Percentiles rank a stretch among this genome's conserved stretches.
Conservation (phyloP, 2,329 filamentous ascomycete species). For the Mycosphaerella sp. region DNA sequence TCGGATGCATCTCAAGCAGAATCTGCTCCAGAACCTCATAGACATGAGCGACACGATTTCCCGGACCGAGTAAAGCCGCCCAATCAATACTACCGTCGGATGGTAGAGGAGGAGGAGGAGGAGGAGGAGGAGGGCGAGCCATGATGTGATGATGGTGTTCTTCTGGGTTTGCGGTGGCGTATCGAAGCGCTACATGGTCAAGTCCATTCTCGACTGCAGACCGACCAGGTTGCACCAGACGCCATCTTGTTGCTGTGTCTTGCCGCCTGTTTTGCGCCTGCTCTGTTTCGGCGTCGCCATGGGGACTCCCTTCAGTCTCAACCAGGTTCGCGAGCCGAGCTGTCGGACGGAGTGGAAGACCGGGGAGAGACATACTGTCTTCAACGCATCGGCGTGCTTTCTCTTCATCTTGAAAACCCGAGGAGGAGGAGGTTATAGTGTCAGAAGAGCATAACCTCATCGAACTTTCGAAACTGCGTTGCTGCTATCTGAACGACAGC, state of each 20-base stretch:
- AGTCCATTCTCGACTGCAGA: constrained; percentile 6
- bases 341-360: constrained; percentile 3
- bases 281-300: constrained; percentile 2
- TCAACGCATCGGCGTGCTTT: constrained; percentile 4
- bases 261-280: neutral
- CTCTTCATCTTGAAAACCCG: constrained; percentile 4
- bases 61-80: too few species aligned
- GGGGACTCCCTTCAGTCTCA: constrained; percentile 4
- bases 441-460: too few species aligned
- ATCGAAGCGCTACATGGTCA: neutral
- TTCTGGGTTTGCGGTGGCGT: too few species aligned
- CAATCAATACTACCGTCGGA: too few species aligned
- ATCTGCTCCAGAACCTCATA: too few species aligned
- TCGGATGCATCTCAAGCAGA: too few species aligned
- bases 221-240: constrained; percentile 5
- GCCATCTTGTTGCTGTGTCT: neutral
- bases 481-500: too few species aligned
- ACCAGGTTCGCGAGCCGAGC: constrained; percentile 1
- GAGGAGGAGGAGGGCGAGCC: too few species aligned
- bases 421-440: neutral
- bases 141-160: too few species aligned
- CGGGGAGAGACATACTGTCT: constrained; percentile 1
- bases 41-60: too few species aligned
- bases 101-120: too few species aligned
- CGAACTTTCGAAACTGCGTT: too few species aligned